phyloP scores from a whole-genome alignment of 148 eudicot genomes.

The Fallopia convolvulus region DNA sequence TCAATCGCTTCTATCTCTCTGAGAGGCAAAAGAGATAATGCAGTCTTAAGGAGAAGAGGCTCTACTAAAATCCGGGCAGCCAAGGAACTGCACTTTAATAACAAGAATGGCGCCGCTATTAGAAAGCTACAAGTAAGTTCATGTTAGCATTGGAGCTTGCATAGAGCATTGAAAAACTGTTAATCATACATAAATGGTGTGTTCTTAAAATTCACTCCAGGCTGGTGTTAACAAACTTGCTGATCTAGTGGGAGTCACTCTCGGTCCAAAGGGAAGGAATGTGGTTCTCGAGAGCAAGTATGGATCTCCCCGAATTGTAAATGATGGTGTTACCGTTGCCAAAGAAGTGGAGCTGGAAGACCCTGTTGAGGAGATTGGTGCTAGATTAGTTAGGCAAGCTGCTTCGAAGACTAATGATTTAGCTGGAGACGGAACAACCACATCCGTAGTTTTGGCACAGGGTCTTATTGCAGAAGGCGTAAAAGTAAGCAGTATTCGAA shows the following conservation, averaged over 20 bases:
- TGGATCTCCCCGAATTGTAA: constrained; percentile 49
- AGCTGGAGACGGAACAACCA: constrained; percentile 53
- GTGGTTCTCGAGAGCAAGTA: constrained; percentile 59
- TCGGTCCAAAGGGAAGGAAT: constrained; percentile 63
- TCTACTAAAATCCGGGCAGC: constrained; percentile 30
- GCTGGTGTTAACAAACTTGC: constrained; percentile 61
- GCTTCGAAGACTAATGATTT: constrained; percentile 54
- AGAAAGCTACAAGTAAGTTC: constrained; percentile 40
- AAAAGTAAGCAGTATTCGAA: constrained; percentile 29
- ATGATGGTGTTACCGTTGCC: constrained; percentile 61
- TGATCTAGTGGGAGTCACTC: constrained; percentile 63
- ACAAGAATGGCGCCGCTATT: constrained; percentile 44
- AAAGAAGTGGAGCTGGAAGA: constrained; percentile 55
- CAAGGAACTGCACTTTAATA: constrained; percentile 36
- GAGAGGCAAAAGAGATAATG: constrained; percentile 19
- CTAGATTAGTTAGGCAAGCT: constrained; percentile 47
- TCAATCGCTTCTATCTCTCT: constrained; percentile 28
- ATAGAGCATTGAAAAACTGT: not conserved
- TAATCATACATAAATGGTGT: constrained; percentile 8
- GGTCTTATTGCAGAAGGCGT: constrained; percentile 71
- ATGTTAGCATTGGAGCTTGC: not conserved
- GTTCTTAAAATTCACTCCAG: constrained; percentile 17
- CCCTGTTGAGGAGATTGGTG: constrained; percentile 57
- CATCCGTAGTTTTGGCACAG: constrained; percentile 51
- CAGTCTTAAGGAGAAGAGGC: constrained; percentile 18